Evolutionary conservation across 169 alveolate genomes (phyloP), one percentile per base, ranked within the genome.

Genomic region (Eimeria acervulina): DNA sequence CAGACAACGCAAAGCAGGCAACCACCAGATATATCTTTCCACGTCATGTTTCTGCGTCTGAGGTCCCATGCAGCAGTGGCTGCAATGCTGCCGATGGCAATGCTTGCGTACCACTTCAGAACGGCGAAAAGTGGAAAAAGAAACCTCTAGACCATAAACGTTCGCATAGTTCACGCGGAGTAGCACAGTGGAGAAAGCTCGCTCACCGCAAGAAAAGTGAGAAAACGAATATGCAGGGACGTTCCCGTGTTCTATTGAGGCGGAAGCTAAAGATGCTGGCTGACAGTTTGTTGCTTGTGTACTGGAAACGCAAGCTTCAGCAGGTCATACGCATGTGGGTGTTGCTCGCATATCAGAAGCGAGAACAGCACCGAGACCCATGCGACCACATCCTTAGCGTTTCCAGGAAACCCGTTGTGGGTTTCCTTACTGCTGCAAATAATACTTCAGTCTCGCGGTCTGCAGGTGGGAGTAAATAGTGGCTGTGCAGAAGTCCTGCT

Each of bases 291-390:
- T 15, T 72, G 83, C 83, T 72, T 72, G 3, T 36, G 83, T 36
- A 72, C 52, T 72, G 83, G 83, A 72, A 72, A 72, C 51, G 83
- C 83, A 72, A 72, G 83, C 83, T 72, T 12, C 52, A 38, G 31
- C 52, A 72, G 51, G 51, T 72, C 51, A 15, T 72, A 17, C 47
- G 51, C 36, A 72, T 36, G 83, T 72, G 83, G 83, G 36, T 72
- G 31, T 19, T 72, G 31, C 83, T 72, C 28, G 83, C 83, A 4
- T 72, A 28, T 72, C 31, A 72, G 31, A 72, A 72, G 47, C 51
- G 51, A 36, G 19, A 72, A 3, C 51, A 15, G 31, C 83, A 1
- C n/a, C 0, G 31, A 51, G 15, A 3, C 47, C 51, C n/a, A 33
- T 10, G 23, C 33, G 80, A 33, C n/a, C 6, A 33, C 47, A 15